Conservation (phyloP, 352 stramenopile genomes). For the Pythium phragmitis region DNA sequence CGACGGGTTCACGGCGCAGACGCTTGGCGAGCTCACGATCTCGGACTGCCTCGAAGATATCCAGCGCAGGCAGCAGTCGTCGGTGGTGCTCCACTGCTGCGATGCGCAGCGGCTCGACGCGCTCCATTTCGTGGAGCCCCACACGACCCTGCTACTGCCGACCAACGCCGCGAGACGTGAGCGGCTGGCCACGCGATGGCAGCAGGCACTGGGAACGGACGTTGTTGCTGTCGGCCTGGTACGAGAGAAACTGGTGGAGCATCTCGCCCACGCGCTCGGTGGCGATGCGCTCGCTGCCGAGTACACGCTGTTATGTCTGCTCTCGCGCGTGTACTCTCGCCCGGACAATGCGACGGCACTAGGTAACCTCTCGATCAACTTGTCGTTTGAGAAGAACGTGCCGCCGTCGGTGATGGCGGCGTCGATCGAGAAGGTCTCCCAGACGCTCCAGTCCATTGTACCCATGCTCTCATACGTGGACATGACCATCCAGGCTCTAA, state of each 20-base stretch:
- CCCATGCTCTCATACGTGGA: slow-evolving; percentile 52
- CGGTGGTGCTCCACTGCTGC: slow-evolving; percentile 70
- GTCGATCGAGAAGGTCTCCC: slow-evolving; percentile 30
- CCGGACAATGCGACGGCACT: slow-evolving; percentile 60
- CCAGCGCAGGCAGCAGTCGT: slow-evolving; percentile 48
- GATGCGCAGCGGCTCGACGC: slow-evolving; percentile 26
- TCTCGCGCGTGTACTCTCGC: slow-evolving; percentile 74
- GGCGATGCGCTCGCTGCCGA: slow-evolving; percentile 61
- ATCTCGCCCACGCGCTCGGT: slow-evolving; percentile 38
- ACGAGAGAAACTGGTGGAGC: slow-evolving; percentile 37
- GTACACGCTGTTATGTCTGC: slow-evolving; percentile 64
- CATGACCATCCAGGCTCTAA: slow-evolving; percentile 61
- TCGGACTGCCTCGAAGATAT: slow-evolving; percentile 60
- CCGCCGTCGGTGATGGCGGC: neutral
- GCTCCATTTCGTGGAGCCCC: slow-evolving; percentile 43
- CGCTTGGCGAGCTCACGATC: slow-evolving; percentile 59
- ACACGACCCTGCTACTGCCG: slow-evolving; percentile 32
- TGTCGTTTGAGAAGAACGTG: slow-evolving; percentile 33
- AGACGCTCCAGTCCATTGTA: slow-evolving; percentile 45
- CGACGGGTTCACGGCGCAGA: slow-evolving; percentile 26
- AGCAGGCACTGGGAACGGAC: slow-evolving; percentile 17
- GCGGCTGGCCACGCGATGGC: slow-evolving; percentile 44
- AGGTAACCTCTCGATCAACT: slow-evolving; percentile 73
- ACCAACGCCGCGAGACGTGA: slow-evolving; percentile 37
- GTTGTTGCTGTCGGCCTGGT: slow-evolving; percentile 26